Evolutionary conservation across 306 rosid species (phyloP), one percentile per base, ranked within the genome.

Genomic region (Castanea mollissima): DNA sequence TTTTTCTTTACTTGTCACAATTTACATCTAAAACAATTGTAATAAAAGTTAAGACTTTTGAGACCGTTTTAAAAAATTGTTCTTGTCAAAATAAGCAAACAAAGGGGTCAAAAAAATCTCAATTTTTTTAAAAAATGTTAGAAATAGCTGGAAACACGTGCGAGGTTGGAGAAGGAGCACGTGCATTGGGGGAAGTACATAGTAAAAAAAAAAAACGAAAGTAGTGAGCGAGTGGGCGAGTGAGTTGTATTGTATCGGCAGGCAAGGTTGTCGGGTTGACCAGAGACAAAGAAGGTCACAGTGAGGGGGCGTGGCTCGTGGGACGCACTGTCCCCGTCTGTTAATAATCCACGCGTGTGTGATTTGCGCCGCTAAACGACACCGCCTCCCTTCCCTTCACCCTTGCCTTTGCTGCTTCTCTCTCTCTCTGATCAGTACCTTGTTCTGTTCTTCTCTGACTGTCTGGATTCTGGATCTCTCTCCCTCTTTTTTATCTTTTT

Each of bases 221-320:
- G 46, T 8, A 38, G 11, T 38, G 46, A 1, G 46, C 0, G 46
- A 7, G 46, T 38, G 11, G 7, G 46, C 3, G 46, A 38, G 46
- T 8, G 46, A 12, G 54, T 49, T 49, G 54, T 49, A 49, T 12
- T 44, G 60, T 29, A 18, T 4, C 16, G 60, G 71, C 62, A 79
- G 60, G 76, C 77, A 38, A 38, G 11, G 46, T 56, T 90, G 97
- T 86, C 85, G 46, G 90, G 95, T 93, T 93, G 98, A 93, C 98
- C 78, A 87, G 97, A 74, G 92, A 91, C 95, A 93, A 75, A 75
- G 8, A 70, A 76, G 85, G 87, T 90, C 89, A 54, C 73, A 49
- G 57, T 59, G 46, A 49, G 79, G 31, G 49, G 79, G 84, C 74
- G 77, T 83, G 86, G 84, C 81, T 75, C 71, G 83, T 88, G 87